Conservation (phyloP, 805 yeast genomes). For the Zygoascus biomembranicola region DNA sequence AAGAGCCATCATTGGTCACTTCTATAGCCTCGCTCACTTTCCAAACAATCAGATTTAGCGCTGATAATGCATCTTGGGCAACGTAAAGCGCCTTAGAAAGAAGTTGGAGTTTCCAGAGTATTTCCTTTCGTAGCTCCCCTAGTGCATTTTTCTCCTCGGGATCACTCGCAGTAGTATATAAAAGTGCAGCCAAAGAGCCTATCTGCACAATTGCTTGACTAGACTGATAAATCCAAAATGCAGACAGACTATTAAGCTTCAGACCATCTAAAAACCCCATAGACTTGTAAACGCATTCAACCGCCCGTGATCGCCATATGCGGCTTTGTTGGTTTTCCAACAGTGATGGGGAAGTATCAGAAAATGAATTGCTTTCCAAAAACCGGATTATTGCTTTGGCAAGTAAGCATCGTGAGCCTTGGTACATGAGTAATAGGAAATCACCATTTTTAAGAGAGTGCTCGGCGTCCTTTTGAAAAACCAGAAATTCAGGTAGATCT, state of each 20-base stretch:
- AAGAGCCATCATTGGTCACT: not conserved
- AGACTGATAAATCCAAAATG: not conserved
- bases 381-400: not conserved
- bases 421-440: not conserved
- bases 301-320: not conserved
- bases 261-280: not conserved
- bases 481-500: not conserved
- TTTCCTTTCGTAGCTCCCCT: not conserved
- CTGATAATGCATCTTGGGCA: not conserved
- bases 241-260: not conserved
- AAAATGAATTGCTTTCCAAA: not conserved
- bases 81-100: not conserved
- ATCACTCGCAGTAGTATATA: not conserved
- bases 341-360: no score
- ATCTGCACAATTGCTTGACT: not conserved
- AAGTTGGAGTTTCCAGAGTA: not conserved
- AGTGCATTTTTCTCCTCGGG: not conserved
- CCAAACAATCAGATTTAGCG: not conserved
- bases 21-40: not conserved
- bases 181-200: not conserved
- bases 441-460: not conserved
- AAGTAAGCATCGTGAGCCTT: not conserved
- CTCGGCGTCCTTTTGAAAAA: not conserved
- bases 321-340: not conserved
- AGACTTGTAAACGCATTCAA: not conserved